Evolutionary conservation across 2,329 filamentous ascomycete genomes (phyloP).

Genomic region (Paracamarosporium sp.): DNA sequence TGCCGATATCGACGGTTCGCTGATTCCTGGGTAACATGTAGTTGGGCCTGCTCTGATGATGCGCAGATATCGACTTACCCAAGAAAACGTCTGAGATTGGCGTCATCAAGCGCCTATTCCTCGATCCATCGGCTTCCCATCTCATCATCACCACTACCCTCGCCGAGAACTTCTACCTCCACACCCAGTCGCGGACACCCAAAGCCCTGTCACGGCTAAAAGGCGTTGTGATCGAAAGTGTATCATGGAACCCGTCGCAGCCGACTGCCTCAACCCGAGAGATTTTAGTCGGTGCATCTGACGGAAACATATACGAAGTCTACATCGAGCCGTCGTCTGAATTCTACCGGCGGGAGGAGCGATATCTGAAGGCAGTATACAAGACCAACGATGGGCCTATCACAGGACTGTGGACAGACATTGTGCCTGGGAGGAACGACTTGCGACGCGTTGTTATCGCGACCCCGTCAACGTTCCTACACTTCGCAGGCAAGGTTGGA

Average conservation of each 20-base stretch:
- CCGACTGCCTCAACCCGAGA: constrained; percentile 94
- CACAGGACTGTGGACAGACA: constrained; percentile 85
- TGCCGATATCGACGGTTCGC: constrained; percentile 81
- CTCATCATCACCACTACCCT: constrained; percentile 88
- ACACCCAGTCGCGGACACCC: constrained; percentile 90
- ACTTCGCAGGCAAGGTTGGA: constrained; percentile 80
- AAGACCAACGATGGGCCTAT: constrained; percentile 83
- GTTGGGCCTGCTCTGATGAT: constrained; percentile 16
- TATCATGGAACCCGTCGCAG: constrained; percentile 93
- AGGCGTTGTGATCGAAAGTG: constrained; percentile 83
- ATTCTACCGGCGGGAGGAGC: constrained; percentile 94
- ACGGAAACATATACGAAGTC: constrained; percentile 93
- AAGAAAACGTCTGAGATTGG: constrained; percentile 91
- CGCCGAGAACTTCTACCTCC: constrained; percentile 97
- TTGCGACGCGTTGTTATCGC: constrained; percentile 78
- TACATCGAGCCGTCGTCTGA: constrained; percentile 95
- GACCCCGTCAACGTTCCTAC: constrained; percentile 78
- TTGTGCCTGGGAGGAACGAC: constrained; percentile 71
- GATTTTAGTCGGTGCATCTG: constrained; percentile 88
- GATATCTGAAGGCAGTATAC: constrained; percentile 84
- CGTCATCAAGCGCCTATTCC: constrained; percentile 93
- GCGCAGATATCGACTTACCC: constrained; percentile 89
- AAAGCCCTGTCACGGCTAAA: constrained; percentile 82
- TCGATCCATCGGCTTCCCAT: constrained; percentile 95
- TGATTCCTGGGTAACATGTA: background rate